Evolutionary conservation across 495 filamentous ascomycete species (phyloP), one percentile per base, ranked within the genome.

Genomic region (Podospora pseudopauciseta): DNA sequence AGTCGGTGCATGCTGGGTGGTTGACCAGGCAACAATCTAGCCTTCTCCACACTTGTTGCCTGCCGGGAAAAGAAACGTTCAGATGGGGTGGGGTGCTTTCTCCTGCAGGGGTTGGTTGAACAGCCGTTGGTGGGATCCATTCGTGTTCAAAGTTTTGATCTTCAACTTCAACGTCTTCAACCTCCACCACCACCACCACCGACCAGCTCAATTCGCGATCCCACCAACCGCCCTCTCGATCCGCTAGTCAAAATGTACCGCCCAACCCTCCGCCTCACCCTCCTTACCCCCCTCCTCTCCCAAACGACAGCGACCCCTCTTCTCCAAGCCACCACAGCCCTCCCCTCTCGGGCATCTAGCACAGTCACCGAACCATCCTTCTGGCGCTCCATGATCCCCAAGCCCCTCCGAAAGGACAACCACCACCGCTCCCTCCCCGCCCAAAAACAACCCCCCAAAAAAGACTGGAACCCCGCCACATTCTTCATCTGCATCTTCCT

Each of bases 401-500:
- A 86, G 68, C 82, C 80, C 20, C 68, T 83, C 34, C 79, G 67
- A 69, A 16, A 64, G 61, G 49, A 32, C 4, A 7, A 32, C 30
- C 30, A 32, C 68, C 64, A 5, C 65, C 23, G 23, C 23, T 23
- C 23, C 23, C 23, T 54, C 13, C 65, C 34, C 53, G 26, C 56
- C 58, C 6, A 63, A 72, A 71, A 78, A 75, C 57, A 34, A 26
- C 79, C 80, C 60, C 67, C 18, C n/a, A 7, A 71, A 28, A 81
- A 85, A 70, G 87, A 88, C 71, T 96, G 92, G 92, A 98, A 97
- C 71, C 96, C 95, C 1, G 92, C 92, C 16, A 97, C 92, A 0
- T 93, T 93, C 73, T 97, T 90, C 81, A 95, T 99, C 72, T 80
- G 92, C 74, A 93, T 97, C 64, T 93, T 92, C 73, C 83, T 97